Percentiles rank a stretch among this genome's conserved stretches.
These are phyloP conservation scores for Geosmithia flava DNA, from an alignment of 2,329 filamentous ascomycete genomes.

Conservation along the genomic window DNA sequence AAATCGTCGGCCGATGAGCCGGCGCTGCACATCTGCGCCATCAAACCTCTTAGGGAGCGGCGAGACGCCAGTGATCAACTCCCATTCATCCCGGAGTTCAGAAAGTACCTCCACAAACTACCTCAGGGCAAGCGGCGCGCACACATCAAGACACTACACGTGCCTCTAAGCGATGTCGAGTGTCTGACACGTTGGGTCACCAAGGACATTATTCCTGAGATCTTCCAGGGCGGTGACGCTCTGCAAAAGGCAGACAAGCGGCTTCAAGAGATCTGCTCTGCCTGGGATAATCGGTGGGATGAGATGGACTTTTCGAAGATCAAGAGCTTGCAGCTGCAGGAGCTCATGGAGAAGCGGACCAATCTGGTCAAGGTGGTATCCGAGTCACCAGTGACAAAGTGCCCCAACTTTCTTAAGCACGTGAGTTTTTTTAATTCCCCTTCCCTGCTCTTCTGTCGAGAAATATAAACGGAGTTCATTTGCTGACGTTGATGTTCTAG, in stretches of 20 bases:
- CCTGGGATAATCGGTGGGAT: constrained; percentile 71
- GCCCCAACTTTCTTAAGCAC: constrained; percentile 76
- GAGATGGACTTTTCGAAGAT: constrained; percentile 75
- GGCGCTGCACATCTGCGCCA: constrained; percentile 65
- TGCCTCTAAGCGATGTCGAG: constrained; percentile 70
- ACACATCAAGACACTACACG: constrained; percentile 51
- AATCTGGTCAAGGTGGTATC: constrained; percentile 52
- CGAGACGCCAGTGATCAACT: constrained; percentile 76
- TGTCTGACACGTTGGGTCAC: constrained; percentile 63
- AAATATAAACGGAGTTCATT: background rate
- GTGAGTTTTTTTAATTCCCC: constrained; percentile 41
- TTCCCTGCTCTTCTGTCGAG: background rate
- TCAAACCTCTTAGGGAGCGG: constrained; percentile 54
- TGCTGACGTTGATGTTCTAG: constrained; percentile 34
- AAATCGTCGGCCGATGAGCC: constrained; percentile 46
- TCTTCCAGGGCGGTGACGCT: constrained; percentile 39
- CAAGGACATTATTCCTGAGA: constrained; percentile 46
- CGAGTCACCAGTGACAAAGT: constrained; percentile 52
- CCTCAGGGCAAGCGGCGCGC: constrained; percentile 57
- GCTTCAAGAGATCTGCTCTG: constrained; percentile 54
- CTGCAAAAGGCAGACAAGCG: constrained; percentile 49
- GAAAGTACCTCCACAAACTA: constrained; percentile 53
- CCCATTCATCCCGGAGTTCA: constrained; percentile 65
- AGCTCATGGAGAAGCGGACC: constrained; percentile 61
- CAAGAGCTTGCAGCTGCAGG: constrained; percentile 70